Base-by-base conservation (phyloP, 371 early-diverging fungal species). In the Umbelopsis sp. region DNA sequence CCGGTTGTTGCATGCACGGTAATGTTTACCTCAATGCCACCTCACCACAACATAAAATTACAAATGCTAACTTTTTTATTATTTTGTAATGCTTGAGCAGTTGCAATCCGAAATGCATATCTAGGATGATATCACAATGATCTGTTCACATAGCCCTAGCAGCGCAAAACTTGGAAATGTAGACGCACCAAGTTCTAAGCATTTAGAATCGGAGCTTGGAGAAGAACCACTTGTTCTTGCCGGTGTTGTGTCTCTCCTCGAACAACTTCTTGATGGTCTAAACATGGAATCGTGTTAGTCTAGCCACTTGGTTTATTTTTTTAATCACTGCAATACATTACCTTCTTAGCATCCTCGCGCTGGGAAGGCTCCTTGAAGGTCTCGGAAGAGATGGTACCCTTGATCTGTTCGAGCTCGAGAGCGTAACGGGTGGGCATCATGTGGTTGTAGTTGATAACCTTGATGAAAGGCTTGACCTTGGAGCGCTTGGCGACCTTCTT, bases 171-270 rank as follows among this genome's bases (percentile, higher is more conserved):
- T 32, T 35, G 29, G 18, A 12, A 57, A 57, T 18, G 29, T 29
- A 37, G 51, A 35, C 35, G 35, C 50, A 51, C 18, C 48, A 38
- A 50, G n/a, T 51, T 14, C 20, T 25, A 67, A 57, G 69, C 50
- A 70, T 72, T 94, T 93, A 95, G 92, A 96, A 95, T 78, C 96
- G 91, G 77, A 98, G 96, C 93, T 98, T 98, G 87, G 93, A 91
- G 91, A 98, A 98, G 94, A 98, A 98, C 99, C 99, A 98, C 92
- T 95, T 96, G 94, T 96, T 96, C 93, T 97, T 97, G 80, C 99
- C 99, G 73, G 90, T 84, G 82, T 89, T 89, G 90, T 97, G 96
- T 83, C 86, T 82, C 86, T 97, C 94, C 89, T 98, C 91, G 78
- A 98, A 92, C 74, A 92, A 85, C 91, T 92, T 94, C 89, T 92